Conservation (phyloP, 192 early-diverging fungal genomes). For the Funneliformis mosseae region DNA sequence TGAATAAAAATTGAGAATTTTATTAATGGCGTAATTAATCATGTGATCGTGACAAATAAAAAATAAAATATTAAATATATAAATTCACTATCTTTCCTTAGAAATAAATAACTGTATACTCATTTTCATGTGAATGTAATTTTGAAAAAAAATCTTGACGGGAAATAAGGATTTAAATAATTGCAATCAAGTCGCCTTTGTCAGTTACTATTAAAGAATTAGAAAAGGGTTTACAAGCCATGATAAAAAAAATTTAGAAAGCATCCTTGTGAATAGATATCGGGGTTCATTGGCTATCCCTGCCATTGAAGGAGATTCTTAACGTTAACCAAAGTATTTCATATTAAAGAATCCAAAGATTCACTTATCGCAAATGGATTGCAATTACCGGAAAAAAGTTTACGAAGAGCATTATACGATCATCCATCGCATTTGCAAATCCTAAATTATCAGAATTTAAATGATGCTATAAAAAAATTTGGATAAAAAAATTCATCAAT, state of each 20-base stretch:
- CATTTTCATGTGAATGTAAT: neutral
- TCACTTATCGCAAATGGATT: neutral
- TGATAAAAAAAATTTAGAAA: too few relatives aligned
- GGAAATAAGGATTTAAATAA: neutral
- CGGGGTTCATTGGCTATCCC: neutral
- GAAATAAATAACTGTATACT: neutral
- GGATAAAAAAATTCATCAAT: neutral
- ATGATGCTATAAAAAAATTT: neutral
- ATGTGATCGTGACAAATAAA: too few relatives aligned
- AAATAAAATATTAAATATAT: too few relatives aligned
- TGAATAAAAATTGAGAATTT: neutral
- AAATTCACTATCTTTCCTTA: too few relatives aligned
- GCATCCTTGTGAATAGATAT: neutral
- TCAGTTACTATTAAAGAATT: too few relatives aligned
- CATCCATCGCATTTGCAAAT: neutral
- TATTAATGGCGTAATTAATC: neutral
- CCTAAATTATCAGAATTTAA: neutral
- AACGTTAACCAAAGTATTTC: neutral
- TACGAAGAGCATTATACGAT: neutral
- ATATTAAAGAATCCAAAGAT: neutral
- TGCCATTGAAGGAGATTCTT: neutral
- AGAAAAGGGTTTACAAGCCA: too few relatives aligned
- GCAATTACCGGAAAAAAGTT: neutral
- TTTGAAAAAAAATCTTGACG: neutral
- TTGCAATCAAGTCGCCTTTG: too few relatives aligned